Percentiles rank a stretch among this genome's conserved stretches.
Evolutionary conservation across 2,329 filamentous ascomycete genomes (phyloP).

Genomic region (Aspergillus sp.): DNA sequence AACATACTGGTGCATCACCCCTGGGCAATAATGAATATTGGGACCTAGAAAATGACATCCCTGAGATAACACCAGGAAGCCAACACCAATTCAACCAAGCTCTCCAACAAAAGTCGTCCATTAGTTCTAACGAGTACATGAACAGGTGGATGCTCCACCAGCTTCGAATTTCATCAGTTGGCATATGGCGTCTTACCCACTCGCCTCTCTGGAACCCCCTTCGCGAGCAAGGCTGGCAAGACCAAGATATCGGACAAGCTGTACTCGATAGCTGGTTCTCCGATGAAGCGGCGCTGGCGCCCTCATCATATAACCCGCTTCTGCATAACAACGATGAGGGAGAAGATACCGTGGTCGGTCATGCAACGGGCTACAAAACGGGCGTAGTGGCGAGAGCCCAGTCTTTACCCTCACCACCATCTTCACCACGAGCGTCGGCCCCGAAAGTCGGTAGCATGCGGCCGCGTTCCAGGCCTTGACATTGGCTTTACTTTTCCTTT

Average conservation of each 20-base stretch:
- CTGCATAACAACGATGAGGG: neutral
- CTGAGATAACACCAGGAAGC: neutral
- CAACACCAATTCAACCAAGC: neutral
- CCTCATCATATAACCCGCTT: neutral
- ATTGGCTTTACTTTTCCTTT: neutral
- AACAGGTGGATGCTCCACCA: conserved; percentile 34
- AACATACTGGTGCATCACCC: neutral
- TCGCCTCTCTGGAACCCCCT: conserved; percentile 19
- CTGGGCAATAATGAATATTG: no score
- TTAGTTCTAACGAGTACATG: conserved; percentile 19
- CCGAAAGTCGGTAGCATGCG: neutral
- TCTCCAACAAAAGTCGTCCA: neutral
- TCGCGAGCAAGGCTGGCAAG: conserved; percentile 18
- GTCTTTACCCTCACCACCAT: neutral
- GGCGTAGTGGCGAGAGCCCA: neutral
- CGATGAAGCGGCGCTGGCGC: conserved; percentile 16
- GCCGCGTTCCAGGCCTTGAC: neutral
- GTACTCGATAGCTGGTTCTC: conserved; percentile 25
- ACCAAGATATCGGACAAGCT: conserved; percentile 21
- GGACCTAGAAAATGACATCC: neutral
- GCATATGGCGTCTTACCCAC: conserved; percentile 26
- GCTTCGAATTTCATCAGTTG: conserved; percentile 29
- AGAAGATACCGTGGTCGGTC: neutral
- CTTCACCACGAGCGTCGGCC: neutral
- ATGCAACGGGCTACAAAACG: neutral